Base-by-base conservation (phyloP, 2,329 filamentous ascomycete species). In the Phaeosphaeria sp. region DNA sequence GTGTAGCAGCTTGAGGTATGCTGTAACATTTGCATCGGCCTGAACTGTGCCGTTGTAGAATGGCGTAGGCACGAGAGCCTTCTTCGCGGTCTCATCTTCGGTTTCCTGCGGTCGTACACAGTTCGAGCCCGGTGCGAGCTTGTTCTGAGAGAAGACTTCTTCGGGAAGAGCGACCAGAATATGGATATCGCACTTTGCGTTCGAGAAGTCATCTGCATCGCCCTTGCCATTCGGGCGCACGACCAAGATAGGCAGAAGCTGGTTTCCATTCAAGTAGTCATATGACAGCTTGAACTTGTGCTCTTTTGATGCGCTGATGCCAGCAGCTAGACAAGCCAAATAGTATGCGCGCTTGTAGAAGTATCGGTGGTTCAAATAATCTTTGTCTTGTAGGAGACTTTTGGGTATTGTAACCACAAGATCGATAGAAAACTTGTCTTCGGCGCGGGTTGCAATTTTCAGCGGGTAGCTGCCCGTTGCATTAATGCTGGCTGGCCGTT, bases 331-430 rank as follows among this genome's bases (percentile, higher is more conserved):
- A 63, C 91, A 92, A 33, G 93, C 92, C 50, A 98, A 81, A 73
- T 96, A 98, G 77, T 94, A 98, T 13, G 95, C 91, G 62, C 93
- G 84, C 71, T 97, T 96, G 80, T 97, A 93, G 73, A 97, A 97
- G 79, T 96, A 98, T 60, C 95, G 87, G 81, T 95, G 85, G 75
- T 97, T 93, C 49, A 93, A 84, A 74, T 94, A 97, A 77, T 99
- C 95, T 78, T 98, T 98, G 45, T 96, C 91, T 72, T 97, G 92
- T 69, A 98, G 93, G 13, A 97, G 79, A 1, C 85, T 80, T 56
- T 81, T 69, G 5, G 95, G 94, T 87, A 99, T 96, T 48, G 91
- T 90, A 17, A 96, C 87, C 6, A 94, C 88, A 84, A 98, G 86
- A 76, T 98, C 94, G 58, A 97, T 83, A 17, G 85, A 82, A 24